Conservation (phyloP, 73 alveolate species). For the Paramecium bursaria region DNA sequence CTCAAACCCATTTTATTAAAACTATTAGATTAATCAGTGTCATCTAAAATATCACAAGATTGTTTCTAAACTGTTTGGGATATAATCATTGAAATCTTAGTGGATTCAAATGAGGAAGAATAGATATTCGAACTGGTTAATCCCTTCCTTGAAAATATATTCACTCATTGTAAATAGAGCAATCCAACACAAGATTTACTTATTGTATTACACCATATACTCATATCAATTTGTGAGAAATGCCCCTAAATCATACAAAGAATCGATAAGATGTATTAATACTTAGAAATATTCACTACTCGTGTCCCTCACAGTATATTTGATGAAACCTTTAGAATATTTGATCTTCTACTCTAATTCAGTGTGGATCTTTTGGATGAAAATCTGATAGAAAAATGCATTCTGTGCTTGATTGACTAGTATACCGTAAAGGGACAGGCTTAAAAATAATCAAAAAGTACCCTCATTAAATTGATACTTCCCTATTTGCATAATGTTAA, state of each 20-base stretch:
- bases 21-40: conserved; percentile 44
- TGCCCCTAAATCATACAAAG: conserved; percentile 2
- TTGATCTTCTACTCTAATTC: conserved; percentile 34
- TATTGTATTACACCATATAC: not conserved
- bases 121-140: conserved; percentile 28
- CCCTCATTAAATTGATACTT: conserved; percentile 35
- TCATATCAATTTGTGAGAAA: not conserved
- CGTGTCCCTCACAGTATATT: conserved; percentile 67
- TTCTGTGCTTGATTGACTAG: conserved; percentile 58
- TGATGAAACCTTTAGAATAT: conserved; percentile 69
- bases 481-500: not conserved
- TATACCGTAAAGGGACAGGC: conserved; percentile 71
- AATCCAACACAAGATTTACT: conserved; percentile 24
- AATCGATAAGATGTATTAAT: conserved; percentile 22
- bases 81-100: not conserved
- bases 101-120: conserved; percentile 14
- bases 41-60: conserved; percentile 3
- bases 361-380: conserved; percentile 6
- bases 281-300: conserved; percentile 38
- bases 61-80: conserved; percentile 48
- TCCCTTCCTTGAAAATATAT: conserved; percentile 32
- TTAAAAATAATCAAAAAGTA: conserved; percentile 52
- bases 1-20: conserved; percentile 45
- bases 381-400: conserved; percentile 48
- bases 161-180: not conserved